Evolutionary conservation across 345 rosid genomes (phyloP), one percentile per base, ranked within the genome.

Genomic region (Populus deltoides): DNA sequence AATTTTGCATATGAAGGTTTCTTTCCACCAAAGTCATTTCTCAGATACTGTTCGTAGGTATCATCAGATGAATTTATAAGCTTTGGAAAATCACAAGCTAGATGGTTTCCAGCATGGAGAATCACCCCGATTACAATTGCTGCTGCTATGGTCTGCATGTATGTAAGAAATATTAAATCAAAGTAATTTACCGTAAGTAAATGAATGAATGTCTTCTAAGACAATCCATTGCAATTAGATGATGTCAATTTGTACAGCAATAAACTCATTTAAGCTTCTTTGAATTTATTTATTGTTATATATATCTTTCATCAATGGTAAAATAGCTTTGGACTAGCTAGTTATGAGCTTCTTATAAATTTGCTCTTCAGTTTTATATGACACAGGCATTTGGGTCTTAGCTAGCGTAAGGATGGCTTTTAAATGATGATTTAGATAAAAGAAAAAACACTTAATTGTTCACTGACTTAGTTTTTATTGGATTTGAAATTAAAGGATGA

Each of bases 61-160:
- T 0, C 0, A 3, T 78, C 69, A 27, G 91, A 70, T 45, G 92
- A 68, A 1, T 87, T 22, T 68, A 82, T 4, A 18, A 95, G 90
- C 91, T 88, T 88, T 10, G 98, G 98, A 75, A 95, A 95, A 83
- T 95, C 99, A 80, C 99, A 93, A 6, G 92, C 92, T 25, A 95
- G 88, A 75, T 95, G 99, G 85, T 90, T 87, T 15, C 89, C 89
- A n/a, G 86, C 90, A 81, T 95, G 99, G 49, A 95, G 86, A 81
- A 92, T 84, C 75, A 91, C 82, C 27, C 92, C 99, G 55, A 90
- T 80, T 67, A 92, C 90, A 80, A 96, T 96, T 71, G 95, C 99
- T 80, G 93, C 98, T 5, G 99, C 98, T 29, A 96, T 90, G 61
- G 97, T 96, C 99, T 96, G 86, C 79, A 10, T 24, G 59, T 0